Conservation (phyloP, 106 monocot species). For the Dioscorea alata region DNA sequence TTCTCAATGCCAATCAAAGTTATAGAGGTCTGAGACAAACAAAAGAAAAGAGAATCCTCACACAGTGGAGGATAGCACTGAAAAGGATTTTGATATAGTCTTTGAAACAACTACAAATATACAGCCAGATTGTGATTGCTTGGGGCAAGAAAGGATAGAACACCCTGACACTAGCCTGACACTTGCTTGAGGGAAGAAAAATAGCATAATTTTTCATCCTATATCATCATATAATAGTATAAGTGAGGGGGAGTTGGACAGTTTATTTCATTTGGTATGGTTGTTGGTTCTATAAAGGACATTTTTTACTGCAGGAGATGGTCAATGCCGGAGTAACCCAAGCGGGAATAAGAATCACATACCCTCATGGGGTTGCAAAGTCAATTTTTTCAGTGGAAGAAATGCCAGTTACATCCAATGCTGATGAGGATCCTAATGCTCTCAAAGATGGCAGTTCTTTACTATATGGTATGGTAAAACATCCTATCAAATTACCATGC, state of each 20-base stretch:
- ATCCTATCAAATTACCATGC: slow-evolving; percentile 23
- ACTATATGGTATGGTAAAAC: slow-evolving; percentile 7
- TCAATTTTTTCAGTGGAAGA: slow-evolving; percentile 44
- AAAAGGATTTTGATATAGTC: too few species aligned
- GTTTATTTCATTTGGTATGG: not conserved
- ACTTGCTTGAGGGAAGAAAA: not conserved
- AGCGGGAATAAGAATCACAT: slow-evolving; percentile 23
- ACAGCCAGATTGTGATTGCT: too few species aligned
- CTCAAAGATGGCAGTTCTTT: slow-evolving; percentile 17
- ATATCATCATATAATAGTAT: not conserved
- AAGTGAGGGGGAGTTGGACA: not conserved
- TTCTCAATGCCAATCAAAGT: too few species aligned
- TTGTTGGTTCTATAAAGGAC: not conserved
- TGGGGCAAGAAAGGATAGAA: too few species aligned
- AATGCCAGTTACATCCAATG: slow-evolving; percentile 15
- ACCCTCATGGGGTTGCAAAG: slow-evolving; percentile 34
- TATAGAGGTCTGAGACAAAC: too few species aligned
- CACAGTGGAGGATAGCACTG: too few species aligned
- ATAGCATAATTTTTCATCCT: not conserved
- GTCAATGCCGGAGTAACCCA: slow-evolving; percentile 21
- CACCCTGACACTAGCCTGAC: not conserved
- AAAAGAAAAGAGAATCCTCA: too few species aligned
- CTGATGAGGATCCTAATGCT: slow-evolving; percentile 8
- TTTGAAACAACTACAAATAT: too few species aligned
- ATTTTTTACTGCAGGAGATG: slow-evolving; percentile 34